Evolutionary conservation across 2,329 filamentous ascomycete genomes (phyloP).

Genomic region (Trichoderma brevicompactum): DNA sequence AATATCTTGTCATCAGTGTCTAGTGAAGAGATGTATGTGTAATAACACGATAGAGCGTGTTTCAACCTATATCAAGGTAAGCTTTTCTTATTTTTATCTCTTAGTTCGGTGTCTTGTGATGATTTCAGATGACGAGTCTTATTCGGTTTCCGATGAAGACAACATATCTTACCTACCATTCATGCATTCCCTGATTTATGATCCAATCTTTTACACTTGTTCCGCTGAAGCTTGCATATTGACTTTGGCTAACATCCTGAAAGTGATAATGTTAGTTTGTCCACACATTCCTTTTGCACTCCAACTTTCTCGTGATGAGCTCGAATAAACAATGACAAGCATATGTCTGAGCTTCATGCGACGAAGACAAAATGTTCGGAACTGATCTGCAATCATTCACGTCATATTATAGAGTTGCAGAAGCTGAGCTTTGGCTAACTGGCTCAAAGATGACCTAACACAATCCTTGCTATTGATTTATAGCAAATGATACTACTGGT

Average conservation of each 20-base stretch:
- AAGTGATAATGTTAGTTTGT: constrained; percentile 35
- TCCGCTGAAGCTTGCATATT: constrained; percentile 26
- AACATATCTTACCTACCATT: constrained; percentile 71
- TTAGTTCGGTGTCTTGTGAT: constrained; percentile 39
- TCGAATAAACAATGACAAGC: constrained; percentile 87
- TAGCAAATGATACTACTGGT: constrained; percentile 32
- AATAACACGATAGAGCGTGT: not conserved
- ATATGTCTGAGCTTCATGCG: constrained; percentile 85
- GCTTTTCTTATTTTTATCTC: not conserved
- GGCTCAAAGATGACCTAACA: constrained; percentile 1
- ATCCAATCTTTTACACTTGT: constrained; percentile 11
- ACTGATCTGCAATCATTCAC: constrained; percentile 38
- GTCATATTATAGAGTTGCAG: constrained; percentile 30
- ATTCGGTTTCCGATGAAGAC: constrained; percentile 74
- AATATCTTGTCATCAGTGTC: constrained; percentile 29
- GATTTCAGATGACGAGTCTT: constrained; percentile 77
- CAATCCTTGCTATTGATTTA: not conserved
- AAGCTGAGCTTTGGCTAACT: constrained; percentile 34
- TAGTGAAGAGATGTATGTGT: constrained; percentile 5
- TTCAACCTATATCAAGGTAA: constrained; percentile 10
- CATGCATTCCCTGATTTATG: constrained; percentile 63
- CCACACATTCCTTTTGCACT: constrained; percentile 27
- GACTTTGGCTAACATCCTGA: constrained; percentile 33
- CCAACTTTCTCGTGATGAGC: constrained; percentile 69
- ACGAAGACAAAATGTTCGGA: constrained; percentile 48